Percentiles rank a stretch among this genome's conserved stretches.
Conservation (phyloP, 1,139 yeast species). For the Pichia kudriavzevii region DNA sequence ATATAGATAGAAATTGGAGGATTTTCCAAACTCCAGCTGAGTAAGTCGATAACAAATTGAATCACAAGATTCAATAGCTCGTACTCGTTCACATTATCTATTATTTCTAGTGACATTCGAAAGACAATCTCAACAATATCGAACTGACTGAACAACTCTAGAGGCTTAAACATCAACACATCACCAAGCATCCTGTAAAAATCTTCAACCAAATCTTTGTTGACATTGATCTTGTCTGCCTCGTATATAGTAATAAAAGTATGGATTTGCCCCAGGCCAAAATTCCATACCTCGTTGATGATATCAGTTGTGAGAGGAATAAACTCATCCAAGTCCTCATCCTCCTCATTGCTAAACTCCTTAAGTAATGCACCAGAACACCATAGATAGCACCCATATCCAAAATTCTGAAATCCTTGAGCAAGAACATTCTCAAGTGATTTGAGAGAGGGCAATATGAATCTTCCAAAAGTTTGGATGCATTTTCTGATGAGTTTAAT, state of each 20-base stretch:
- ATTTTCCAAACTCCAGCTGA: conserved; percentile 74
- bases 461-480: conserved; percentile 62
- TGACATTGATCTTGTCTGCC: conserved; percentile 2
- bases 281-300: conserved; percentile 38
- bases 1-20: conserved; percentile 74
- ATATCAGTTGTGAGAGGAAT: conserved; percentile 26
- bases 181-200: conserved; percentile 81
- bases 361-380: conserved; percentile 78
- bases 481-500: conserved; percentile 62
- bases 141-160: conserved; percentile 45
- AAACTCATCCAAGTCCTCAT: conserved; percentile 8
- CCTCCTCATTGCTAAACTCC: conserved; percentile 39
- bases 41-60: conserved; percentile 69
- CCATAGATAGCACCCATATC: conserved; percentile 83
- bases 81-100: conserved; percentile 50
- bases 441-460: conserved; percentile 54
- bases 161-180: conserved; percentile 70
- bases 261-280: conserved; percentile 41
- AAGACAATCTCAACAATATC: conserved; percentile 51
- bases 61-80: conserved; percentile 67
- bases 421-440: conserved; percentile 57
- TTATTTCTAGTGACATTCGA: conserved; percentile 52
- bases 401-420: conserved; percentile 59
- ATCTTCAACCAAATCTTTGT: conserved; percentile 69
- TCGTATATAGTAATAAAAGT: conserved; percentile 34